These are phyloP conservation scores for Coemansia sp. DNA, from an alignment of 192 early-diverging fungal species.

Conservation along the genomic window DNA sequence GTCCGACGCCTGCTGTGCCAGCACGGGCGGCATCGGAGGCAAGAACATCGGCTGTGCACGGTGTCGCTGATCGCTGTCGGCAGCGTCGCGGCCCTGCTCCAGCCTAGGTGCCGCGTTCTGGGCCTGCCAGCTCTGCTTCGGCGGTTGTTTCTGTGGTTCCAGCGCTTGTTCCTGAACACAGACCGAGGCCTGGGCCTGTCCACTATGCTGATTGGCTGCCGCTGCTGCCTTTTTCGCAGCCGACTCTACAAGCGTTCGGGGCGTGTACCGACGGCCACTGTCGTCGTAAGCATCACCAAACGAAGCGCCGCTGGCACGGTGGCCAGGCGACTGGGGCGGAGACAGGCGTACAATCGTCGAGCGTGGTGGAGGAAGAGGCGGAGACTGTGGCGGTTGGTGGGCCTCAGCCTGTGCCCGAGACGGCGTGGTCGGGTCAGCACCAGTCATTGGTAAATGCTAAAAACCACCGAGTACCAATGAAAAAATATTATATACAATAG, in stretches of 20 bases:
- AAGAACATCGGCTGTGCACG: no score
- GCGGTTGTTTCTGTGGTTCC: constrained; percentile 1
- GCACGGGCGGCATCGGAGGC: constrained; percentile 5
- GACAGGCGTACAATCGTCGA: constrained; percentile 39
- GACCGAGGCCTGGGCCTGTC: background rate
- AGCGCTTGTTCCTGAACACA: no score
- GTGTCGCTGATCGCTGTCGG: background rate
- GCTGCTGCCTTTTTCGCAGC: constrained; percentile 21
- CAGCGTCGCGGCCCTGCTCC: constrained; percentile 36
- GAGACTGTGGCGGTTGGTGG: constrained; percentile 1
- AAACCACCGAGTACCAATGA: background rate
- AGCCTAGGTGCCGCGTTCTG: background rate
- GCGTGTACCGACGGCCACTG: constrained; percentile 14
- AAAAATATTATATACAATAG: background rate
- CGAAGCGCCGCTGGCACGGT: background rate
- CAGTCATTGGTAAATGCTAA: background rate
- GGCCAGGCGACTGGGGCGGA: constrained; percentile 6
- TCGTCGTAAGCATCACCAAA: background rate
- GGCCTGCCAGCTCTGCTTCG: no score
- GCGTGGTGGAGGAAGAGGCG: no score
- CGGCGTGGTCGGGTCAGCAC: background rate
- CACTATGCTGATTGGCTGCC: no score
- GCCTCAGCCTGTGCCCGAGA: background rate
- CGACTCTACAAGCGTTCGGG: constrained; percentile 35
- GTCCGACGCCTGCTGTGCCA: background rate